Evolutionary conservation across 1,284 basidiomycete genomes (phyloP).

Genomic region (Malassezia psittaci): DNA sequence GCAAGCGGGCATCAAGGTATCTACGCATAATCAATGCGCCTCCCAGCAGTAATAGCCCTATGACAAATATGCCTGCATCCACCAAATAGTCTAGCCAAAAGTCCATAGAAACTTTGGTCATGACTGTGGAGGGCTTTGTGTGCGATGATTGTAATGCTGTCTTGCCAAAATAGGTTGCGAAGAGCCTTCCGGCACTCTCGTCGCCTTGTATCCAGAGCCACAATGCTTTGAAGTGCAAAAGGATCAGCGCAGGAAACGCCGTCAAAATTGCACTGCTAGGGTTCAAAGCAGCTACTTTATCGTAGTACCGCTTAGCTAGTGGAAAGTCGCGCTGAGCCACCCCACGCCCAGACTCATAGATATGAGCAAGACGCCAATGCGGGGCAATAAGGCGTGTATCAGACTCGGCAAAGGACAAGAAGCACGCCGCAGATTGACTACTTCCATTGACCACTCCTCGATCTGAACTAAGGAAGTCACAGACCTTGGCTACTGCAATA

Average conservation of each 20-base stretch:
- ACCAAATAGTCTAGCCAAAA: not conserved
- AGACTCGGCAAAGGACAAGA: not conserved
- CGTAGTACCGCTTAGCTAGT: slow-evolving; percentile 91
- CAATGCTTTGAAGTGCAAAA: slow-evolving; percentile 70
- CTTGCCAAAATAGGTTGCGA: slow-evolving; percentile 2
- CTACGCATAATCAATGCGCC: not conserved
- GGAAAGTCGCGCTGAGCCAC: slow-evolving; percentile 73
- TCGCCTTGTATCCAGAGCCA: slow-evolving; percentile 52
- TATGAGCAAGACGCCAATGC: slow-evolving; percentile 88
- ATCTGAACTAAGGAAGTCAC: slow-evolving; percentile 61
- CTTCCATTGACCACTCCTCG: not conserved
- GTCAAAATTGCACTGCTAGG: slow-evolving; percentile 49
- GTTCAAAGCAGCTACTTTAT: slow-evolving; percentile 68
- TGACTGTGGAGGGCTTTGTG: not conserved
- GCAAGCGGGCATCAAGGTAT: not conserved
- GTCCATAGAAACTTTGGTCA: not conserved
- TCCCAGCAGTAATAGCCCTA: not conserved
- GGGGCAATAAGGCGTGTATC: not conserved
- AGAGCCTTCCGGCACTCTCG: slow-evolving; percentile 1
- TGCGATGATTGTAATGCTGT: not conserved
- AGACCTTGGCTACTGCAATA: slow-evolving; percentile 77
- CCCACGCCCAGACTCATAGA: slow-evolving; percentile 93
- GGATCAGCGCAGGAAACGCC: slow-evolving; percentile 52
- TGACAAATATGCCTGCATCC: slow-evolving; percentile 1
- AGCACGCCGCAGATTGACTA: not conserved